Percentiles rank a stretch among this genome's conserved stretches.
phyloP scores from a whole-genome alignment of 2,329 filamentous ascomycete genomes.

The Pseudogymnoascus sp. region DNA sequence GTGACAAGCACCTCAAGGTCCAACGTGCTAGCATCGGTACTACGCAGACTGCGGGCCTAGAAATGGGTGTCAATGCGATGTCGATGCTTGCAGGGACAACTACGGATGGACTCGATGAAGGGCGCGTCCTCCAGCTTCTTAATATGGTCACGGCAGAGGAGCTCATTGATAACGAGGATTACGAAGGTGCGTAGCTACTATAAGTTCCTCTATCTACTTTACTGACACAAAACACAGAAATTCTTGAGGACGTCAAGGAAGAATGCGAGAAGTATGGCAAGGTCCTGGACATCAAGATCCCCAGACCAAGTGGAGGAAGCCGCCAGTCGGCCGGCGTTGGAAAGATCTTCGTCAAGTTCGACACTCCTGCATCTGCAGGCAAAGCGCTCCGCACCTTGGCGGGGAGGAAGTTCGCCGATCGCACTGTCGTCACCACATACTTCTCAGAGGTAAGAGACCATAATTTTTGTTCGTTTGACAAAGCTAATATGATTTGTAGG shows the following conservation, averaged over 20 bases:
- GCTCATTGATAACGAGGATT: constrained; percentile 86
- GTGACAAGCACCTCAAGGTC: constrained; percentile 77
- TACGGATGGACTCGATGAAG: constrained; percentile 66
- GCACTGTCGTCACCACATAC: constrained; percentile 93
- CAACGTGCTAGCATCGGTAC: constrained; percentile 84
- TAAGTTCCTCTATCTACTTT: constrained; percentile 10
- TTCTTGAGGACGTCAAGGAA: constrained; percentile 85
- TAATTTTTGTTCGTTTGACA: not conserved
- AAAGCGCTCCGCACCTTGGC: constrained; percentile 85
- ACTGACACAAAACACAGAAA: constrained; percentile 57
- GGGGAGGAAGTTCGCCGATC: constrained; percentile 89
- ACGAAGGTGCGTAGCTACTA: constrained; percentile 59
- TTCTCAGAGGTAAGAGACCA: constrained; percentile 68
- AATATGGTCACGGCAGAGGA: constrained; percentile 99
- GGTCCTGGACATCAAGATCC: constrained; percentile 84
- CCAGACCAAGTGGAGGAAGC: constrained; percentile 73
- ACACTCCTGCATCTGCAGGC: constrained; percentile 64
- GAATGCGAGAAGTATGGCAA: constrained; percentile 88
- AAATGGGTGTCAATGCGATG: constrained; percentile 96
- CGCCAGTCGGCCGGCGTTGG: constrained; percentile 83
- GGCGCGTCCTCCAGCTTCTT: constrained; percentile 79
- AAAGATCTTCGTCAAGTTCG: constrained; percentile 97
- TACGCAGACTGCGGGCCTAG: constrained; percentile 83
- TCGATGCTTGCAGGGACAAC: constrained; percentile 92
- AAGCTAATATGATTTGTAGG: constrained; percentile 42